These are phyloP conservation scores for Erythrophleum fordii DNA, from an alignment of 306 rosid genomes.

Conservation along the genomic window DNA sequence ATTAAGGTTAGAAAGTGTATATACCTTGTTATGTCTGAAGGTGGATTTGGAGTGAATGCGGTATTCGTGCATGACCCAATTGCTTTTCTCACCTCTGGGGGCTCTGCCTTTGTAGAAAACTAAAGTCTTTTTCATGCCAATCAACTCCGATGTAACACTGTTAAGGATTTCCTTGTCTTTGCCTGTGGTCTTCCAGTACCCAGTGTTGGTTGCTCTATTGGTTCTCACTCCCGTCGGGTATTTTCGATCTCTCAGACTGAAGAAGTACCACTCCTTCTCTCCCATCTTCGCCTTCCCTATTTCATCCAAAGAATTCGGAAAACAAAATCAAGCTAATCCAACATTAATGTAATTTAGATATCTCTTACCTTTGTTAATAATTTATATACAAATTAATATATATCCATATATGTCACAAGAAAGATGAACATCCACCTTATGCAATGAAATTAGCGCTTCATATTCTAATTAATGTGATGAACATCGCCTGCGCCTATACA, in stretches of 20 bases:
- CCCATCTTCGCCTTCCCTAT: conserved; percentile 96
- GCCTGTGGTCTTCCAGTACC: conserved; percentile 97
- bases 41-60: conserved; percentile 74
- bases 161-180: conserved; percentile 86
- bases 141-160: conserved; percentile 63
- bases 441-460: conserved; percentile 3
- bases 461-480: background rate
- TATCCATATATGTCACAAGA: conserved; percentile 20
- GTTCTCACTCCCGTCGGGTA: conserved; percentile 95
- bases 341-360: no score
- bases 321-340: background rate
- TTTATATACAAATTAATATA: no score
- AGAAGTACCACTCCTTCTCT: conserved; percentile 93
- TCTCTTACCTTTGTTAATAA: no score
- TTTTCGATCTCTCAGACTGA: conserved; percentile 87
- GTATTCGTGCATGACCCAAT: conserved; percentile 98
- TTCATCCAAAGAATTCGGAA: conserved; percentile 17
- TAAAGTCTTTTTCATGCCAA: conserved; percentile 95
- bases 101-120: conserved; percentile 97
- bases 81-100: conserved; percentile 89
- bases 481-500: background rate
- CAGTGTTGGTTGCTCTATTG: conserved; percentile 86
- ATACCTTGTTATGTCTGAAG: conserved; percentile 69
- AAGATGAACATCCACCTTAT: conserved; percentile 22
- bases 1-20: background rate